Evolutionary conservation across 1,284 basidiomycete species (phyloP), one percentile per base, ranked within the genome.

Genomic region (Trametes hirsuta): DNA sequence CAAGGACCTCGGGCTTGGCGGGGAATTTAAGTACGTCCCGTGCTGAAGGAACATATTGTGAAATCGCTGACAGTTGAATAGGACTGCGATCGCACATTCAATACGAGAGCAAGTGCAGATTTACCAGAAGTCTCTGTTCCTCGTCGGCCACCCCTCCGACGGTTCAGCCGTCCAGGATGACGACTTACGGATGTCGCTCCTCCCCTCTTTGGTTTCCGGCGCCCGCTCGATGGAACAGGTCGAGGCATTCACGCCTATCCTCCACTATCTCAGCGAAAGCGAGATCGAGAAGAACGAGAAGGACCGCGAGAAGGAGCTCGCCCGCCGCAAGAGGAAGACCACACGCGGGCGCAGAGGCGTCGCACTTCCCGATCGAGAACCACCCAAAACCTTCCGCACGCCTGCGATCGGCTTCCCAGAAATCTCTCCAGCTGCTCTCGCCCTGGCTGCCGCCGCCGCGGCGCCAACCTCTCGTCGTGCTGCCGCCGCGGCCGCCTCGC

Each of bases 101-200:
- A 98, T 99, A 65, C 88, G 97, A 48, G 97, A 99, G 76, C 97
- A 99, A 79, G 87, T 95, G 12, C 88, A 94, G 58, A 86, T 90
- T 2, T 95, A 96, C 76, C 89, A 95, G 74, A 95, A 96, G 69
- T 97, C 94, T 0, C 84, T 99, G 3, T 93, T 94, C 80, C 84
- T 98, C 49, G 88, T 96, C 55, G 94, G 95, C 2, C 93, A 98
- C 73, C 86, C 90, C 0, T 86, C 88, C 15, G 92, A 95, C 64
- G 93, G 93, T 10, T 83, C 87, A 0, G 76, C 82, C 8, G 84
- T 97, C 6, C 86, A 88, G 65, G 96, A 99, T 72, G 96, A 98
- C 58, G 97, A 99, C 59, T 85, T 99, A 36, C 89, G 94, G 51
- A 84, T 87, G 71, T 88, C 95, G 5, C 94, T 99, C 81, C 81